phyloP scores from a whole-genome alignment of 148 eudicot species.

The Vaccinium darrowii region DNA sequence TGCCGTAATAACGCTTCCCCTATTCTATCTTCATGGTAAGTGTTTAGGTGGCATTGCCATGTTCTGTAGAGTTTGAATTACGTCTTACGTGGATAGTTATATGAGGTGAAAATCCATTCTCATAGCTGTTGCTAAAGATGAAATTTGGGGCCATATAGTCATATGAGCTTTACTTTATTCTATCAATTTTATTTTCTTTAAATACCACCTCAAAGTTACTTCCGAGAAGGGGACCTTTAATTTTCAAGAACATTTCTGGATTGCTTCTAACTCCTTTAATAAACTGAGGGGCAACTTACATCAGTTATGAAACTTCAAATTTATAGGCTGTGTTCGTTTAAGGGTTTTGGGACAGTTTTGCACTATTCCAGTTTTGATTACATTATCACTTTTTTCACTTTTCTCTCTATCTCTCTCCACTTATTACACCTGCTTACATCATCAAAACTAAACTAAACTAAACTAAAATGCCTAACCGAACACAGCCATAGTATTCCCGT shows the following conservation, averaged over 20 bases:
- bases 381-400: too few relatives aligned
- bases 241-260: not conserved
- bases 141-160: not conserved
- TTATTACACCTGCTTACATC: too few relatives aligned
- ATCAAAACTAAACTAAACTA: too few relatives aligned
- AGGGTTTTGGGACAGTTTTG: too few relatives aligned
- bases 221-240: not conserved
- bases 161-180: not conserved
- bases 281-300: not conserved
- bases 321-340: too few relatives aligned
- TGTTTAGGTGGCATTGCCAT: not conserved
- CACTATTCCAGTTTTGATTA: too few relatives aligned
- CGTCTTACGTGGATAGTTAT: not conserved
- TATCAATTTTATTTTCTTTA: not conserved
- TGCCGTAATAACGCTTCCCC: constrained; percentile 58
- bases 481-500: not conserved
- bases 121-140: not conserved
- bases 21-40: constrained; percentile 83
- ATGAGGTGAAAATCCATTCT: not conserved
- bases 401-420: too few relatives aligned
- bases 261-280: not conserved
- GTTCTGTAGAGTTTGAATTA: not conserved
- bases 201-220: not conserved
- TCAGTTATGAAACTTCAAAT: not conserved
- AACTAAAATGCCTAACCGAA: too few relatives aligned